Conservation (phyloP, 352 stramenopile genomes). For the Phytophthora boehmeriae region DNA sequence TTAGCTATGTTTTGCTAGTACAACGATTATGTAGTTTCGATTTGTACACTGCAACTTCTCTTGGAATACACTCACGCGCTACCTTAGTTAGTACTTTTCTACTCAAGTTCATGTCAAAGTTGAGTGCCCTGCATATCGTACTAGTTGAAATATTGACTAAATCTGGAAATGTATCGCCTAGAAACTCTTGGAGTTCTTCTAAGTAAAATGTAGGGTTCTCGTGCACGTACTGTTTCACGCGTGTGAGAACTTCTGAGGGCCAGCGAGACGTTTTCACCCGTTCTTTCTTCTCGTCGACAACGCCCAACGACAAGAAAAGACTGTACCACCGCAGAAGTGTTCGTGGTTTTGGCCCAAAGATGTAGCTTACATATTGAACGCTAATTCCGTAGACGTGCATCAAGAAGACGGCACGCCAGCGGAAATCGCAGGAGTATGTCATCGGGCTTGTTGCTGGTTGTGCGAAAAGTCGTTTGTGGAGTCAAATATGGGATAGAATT, state of each 20-base stretch:
- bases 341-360: conserved; percentile 4
- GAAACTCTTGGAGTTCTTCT: conserved; percentile 15
- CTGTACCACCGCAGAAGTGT: conserved; percentile 8
- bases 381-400: conserved; percentile 8
- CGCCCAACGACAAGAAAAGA: not conserved
- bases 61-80: conserved; percentile 1
- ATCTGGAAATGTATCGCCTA: not conserved
- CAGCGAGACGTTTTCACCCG: not conserved
- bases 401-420: too few relatives aligned
- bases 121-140: conserved; percentile 4
- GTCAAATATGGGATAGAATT: too few relatives aligned
- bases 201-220: conserved; percentile 10
- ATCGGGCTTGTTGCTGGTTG: too few relatives aligned
- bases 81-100: conserved; percentile 7
- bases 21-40: too few relatives aligned
- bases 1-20: too few relatives aligned
- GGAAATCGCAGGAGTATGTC: too few relatives aligned
- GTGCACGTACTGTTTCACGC: conserved; percentile 2
- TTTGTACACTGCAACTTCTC: conserved; percentile 3
- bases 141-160: not conserved
- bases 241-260: not conserved
- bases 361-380: not conserved
- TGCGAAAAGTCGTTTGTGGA: too few relatives aligned
- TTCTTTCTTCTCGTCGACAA: conserved; percentile 2
- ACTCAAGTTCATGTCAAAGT: conserved; percentile 9